Conservation (phyloP, 2,329 filamentous ascomycete genomes). For the Colletotrichum sp. region DNA sequence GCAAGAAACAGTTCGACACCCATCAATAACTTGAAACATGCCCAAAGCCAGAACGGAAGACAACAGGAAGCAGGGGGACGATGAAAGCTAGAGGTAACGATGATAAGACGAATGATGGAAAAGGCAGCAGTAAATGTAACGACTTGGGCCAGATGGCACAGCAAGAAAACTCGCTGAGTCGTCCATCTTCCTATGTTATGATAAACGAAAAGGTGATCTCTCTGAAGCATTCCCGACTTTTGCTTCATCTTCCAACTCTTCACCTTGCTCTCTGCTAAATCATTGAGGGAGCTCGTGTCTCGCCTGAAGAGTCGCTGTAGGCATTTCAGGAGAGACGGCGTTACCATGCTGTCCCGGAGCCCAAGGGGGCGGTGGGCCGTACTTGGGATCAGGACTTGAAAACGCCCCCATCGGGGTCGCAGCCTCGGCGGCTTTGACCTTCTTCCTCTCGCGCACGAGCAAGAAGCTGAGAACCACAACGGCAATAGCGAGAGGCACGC, state of each 20-base stretch:
- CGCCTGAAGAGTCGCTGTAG: not conserved
- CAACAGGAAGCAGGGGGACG: accelerated
- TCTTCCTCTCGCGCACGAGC: constrained; percentile 8
- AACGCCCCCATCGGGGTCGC: not conserved
- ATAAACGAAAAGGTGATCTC: not conserved
- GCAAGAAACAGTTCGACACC: not conserved
- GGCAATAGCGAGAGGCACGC: not conserved
- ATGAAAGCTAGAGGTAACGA: accelerated
- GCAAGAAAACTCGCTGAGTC: accelerated
- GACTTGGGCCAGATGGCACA: not conserved
- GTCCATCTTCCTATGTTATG: too few relatives aligned
- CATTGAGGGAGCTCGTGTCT: not conserved
- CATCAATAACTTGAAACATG: accelerated
- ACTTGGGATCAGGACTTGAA: not conserved
- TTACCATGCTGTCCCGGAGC: not conserved
- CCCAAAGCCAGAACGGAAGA: accelerated
- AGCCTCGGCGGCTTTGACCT: not conserved
- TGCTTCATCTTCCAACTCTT: accelerated
- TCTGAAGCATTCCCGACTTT: not conserved
- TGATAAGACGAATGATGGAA: not conserved
- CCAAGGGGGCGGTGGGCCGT: not conserved
- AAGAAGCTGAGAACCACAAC: not conserved
- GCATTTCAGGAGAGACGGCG: not conserved
- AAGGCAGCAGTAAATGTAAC: not conserved
- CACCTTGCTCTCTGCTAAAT: not conserved